Base-by-base conservation (phyloP, 2,329 filamentous ascomycete species). In the Aspergillus quadrilineatus region DNA sequence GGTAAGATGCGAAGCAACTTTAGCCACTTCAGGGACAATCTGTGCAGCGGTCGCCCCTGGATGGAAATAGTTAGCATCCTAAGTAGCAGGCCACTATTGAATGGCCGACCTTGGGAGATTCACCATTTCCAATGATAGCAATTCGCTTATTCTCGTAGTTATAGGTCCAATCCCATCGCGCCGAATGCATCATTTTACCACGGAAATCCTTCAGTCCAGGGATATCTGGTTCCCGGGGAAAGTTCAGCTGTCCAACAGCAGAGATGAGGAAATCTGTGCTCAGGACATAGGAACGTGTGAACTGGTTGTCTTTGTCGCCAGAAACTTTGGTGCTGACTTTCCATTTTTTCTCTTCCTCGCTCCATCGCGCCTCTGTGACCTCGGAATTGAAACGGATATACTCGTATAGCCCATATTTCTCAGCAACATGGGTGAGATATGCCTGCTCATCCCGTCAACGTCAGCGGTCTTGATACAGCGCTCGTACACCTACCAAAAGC, bases 101-200 rank as follows among this genome's bases (percentile, higher is more conserved):
- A 8, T 22, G 22, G 10, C 10, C 15, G 17, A 44, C 30, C 30
- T 34, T 14, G 14, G 2, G 4, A 6, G n/a, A 12, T 67, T 30
- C 62, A 79, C 80, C 82, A 65, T 84, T 86, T 4, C 84, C 83
- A 30, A 87, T 80, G 15, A 86, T 69, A 0, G 79, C 83, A 44
- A 86, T 77, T 49, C 77, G 79, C 72, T 85, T 85, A 8, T 75
- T 80, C 36, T 72, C 67, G 17, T 82, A 62, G 49, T 79, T 75
- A 58, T 83, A 83, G 37, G 75, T 80, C 81, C 82, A 84, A 58
- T 85, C 82, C 82, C 83, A 85, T 15, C 82, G 68, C 3, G 82
- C 82, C 2, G 79, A 81, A 60, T 85, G 83, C 75, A 81, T 83
- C 56, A 77, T 71, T 67, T 81, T 83, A 1, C 82, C 81, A 32